A percentile compares a stretch with the other conserved stretches of the same genome.
These are phyloP conservation scores for Stephania yunnanensis DNA, from an alignment of 164 flowering plant species.

Conservation along the genomic window DNA sequence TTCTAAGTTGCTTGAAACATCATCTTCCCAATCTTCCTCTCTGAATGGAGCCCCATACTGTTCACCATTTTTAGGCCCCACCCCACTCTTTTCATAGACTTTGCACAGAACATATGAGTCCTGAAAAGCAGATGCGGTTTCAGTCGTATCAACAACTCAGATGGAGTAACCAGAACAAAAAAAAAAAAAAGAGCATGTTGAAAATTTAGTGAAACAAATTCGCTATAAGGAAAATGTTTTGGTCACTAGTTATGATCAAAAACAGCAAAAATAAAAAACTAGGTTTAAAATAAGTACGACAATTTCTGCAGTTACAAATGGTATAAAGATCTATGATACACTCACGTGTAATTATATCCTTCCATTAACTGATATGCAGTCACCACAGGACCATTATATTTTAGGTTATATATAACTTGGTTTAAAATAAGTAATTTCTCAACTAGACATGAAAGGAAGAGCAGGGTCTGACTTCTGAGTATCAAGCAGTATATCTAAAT, in stretches of 20 bases:
- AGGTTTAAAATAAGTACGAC: too few relatives aligned
- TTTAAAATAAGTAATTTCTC: too few relatives aligned
- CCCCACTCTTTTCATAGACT: constrained; percentile 65
- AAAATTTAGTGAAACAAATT: background rate
- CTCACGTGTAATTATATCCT: too few relatives aligned
- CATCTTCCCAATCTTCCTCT: constrained; percentile 77
- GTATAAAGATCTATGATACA: too few relatives aligned
- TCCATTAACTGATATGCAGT: too few relatives aligned
- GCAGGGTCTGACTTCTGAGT: too few relatives aligned
- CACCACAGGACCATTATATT: too few relatives aligned
- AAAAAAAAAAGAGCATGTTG: background rate
- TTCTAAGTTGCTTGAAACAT: constrained; percentile 11
- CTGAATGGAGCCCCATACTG: constrained; percentile 76
- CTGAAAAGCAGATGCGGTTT: constrained; percentile 26
- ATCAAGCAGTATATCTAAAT: background rate
- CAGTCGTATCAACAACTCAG: background rate
- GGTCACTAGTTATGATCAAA: background rate
- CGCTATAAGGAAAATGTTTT: background rate
- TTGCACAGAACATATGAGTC: constrained; percentile 68
- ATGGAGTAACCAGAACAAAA: background rate
- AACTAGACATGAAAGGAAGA: too few relatives aligned
- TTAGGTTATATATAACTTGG: too few relatives aligned
- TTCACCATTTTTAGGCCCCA: constrained; percentile 83
- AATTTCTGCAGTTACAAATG: too few relatives aligned
- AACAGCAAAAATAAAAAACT: too few relatives aligned